phyloP scores from a whole-genome alignment of 306 rosid species.

The Trifolium fragiferum region DNA sequence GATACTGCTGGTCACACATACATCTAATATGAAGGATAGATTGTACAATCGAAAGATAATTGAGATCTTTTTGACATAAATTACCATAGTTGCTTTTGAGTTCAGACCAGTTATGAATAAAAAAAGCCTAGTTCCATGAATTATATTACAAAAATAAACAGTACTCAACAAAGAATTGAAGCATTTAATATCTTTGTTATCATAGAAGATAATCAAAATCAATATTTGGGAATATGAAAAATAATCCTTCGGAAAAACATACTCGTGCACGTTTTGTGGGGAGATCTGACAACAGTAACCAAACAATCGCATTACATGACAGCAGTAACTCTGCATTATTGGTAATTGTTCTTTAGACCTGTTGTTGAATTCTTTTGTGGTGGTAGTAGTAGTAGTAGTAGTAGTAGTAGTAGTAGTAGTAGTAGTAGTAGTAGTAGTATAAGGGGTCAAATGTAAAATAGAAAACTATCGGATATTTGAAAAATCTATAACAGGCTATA shows the following conservation, averaged over 20 bases:
- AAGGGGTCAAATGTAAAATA: neutral
- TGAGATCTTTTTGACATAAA: conserved; percentile 21
- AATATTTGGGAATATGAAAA: conserved; percentile 26
- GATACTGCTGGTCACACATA: conserved; percentile 23
- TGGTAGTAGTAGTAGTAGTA: neutral
- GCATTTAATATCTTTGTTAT: conserved; percentile 8
- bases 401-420: neutral
- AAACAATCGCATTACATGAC: conserved; percentile 11
- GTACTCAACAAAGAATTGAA: conserved; percentile 11
- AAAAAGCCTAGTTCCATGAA: conserved; percentile 11
- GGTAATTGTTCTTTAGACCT: neutral
- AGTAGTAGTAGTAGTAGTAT: neutral
- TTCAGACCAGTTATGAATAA: conserved; percentile 21
- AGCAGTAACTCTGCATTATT: conserved; percentile 20
- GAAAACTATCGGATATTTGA: conserved; percentile 9
- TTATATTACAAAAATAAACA: conserved; percentile 26
- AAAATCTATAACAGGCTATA: conserved; percentile 2
- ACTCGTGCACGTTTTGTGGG: neutral
- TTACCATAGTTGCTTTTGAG: neutral
- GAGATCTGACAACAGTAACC: conserved; percentile 15
- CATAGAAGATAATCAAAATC: conserved; percentile 1
- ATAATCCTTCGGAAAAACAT: neutral
- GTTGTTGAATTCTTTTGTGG: neutral
- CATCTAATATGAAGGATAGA: conserved; percentile 6
- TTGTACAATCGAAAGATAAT: conserved; percentile 8